Conservation (phyloP, 805 yeast genomes). For the Suhomyces vadensis region DNA sequence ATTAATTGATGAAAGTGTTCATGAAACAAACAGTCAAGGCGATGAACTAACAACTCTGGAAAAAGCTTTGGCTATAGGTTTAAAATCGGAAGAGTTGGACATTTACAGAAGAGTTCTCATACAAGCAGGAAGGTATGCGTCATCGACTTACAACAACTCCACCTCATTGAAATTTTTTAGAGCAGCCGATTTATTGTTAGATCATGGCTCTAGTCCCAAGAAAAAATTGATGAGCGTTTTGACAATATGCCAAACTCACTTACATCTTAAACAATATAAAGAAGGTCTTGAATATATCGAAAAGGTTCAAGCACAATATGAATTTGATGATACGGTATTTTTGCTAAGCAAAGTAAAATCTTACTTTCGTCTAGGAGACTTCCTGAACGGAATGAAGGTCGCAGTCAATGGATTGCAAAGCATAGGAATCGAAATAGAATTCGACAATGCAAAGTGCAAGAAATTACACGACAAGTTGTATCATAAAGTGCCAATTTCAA, state of each 20-base stretch:
- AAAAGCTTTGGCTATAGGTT: neutral
- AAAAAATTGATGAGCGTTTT: conserved; percentile 24
- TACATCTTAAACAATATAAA: conserved; percentile 28
- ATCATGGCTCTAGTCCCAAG: conserved; percentile 16
- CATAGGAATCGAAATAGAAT: conserved; percentile 35
- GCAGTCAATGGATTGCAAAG: conserved; percentile 36
- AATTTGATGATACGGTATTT: conserved; percentile 37
- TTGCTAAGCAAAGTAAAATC: conserved; percentile 40
- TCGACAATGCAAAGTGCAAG: conserved; percentile 25
- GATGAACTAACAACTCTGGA: neutral
- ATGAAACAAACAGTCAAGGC: neutral
- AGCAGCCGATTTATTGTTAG: conserved; percentile 32
- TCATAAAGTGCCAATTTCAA: conserved; percentile 39
- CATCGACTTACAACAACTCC: conserved; percentile 43
- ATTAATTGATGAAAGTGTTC: conserved; percentile 17
- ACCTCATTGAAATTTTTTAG: conserved; percentile 43
- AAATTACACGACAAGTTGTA: conserved; percentile 20
- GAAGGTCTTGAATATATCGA: conserved; percentile 39
- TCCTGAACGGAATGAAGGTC: conserved; percentile 32
- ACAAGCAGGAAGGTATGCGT: conserved; percentile 47
- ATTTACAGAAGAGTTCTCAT: conserved; percentile 41
- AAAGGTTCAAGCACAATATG: conserved; percentile 27
- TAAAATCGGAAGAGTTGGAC: conserved; percentile 31
- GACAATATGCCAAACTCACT: conserved; percentile 35
- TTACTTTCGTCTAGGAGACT: conserved; percentile 28